A percentile compares a stretch with the other conserved stretches of the same genome.
phyloP scores from a whole-genome alignment of 306 rosid species.

The Cucurbita moschata region DNA sequence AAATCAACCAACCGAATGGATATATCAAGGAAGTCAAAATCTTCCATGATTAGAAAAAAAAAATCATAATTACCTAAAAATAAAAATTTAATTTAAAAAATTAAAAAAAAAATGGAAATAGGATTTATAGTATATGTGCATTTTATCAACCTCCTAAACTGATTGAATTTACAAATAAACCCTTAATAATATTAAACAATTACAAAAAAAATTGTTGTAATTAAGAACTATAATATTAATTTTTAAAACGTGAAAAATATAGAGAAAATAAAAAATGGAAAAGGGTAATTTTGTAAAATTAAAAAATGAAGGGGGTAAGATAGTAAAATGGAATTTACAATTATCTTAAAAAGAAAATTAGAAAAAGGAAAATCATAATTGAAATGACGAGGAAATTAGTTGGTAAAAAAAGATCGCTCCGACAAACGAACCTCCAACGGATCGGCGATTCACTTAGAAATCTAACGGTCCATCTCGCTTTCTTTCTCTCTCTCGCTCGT shows the following conservation, averaged over 20 bases:
- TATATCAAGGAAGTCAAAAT: not conserved
- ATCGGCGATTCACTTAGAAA: not conserved
- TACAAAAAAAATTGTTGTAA: not conserved
- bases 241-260: no score
- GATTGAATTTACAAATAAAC: not conserved
- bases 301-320: no score
- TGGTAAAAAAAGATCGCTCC: slow-evolving; percentile 1
- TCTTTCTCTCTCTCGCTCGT: slow-evolving; percentile 1
- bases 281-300: no score
- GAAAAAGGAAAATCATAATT: not conserved
- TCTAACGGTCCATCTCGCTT: slow-evolving; percentile 6
- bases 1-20: not conserved
- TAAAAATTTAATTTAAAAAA: not conserved
- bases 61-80: not conserved
- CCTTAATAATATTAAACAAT: not conserved
- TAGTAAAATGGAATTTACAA: not conserved
- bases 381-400: slow-evolving; percentile 19
- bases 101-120: not conserved
- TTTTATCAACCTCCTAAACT: not conserved
- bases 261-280: no score
- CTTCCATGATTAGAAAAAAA: not conserved
- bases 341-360: not conserved
- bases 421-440: slow-evolving; percentile 14
- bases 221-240: no score
- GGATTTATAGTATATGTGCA: not conserved